Evolutionary conservation across 2,329 filamentous ascomycete genomes (phyloP).

Genomic region (Beauveria australis): DNA sequence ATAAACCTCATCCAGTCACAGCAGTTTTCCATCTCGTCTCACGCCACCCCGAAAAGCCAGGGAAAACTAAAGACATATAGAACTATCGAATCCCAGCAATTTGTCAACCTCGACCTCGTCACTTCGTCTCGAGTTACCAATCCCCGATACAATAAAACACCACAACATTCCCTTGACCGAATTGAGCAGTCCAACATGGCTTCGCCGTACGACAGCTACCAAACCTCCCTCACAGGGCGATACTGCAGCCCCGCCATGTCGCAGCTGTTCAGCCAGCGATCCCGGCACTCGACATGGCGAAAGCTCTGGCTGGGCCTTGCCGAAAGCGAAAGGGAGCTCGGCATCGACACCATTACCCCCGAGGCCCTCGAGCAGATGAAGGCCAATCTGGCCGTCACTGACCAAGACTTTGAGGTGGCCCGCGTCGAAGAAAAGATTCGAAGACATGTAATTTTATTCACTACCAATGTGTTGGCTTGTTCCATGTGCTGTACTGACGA

Average conservation of each 20-base stretch:
- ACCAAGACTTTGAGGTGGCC: constrained; percentile 69
- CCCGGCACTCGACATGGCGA: constrained; percentile 70
- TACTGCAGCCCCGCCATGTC: constrained; percentile 72
- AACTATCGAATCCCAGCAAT: too few relatives aligned
- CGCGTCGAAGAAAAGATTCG: constrained; percentile 67
- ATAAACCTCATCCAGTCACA: too few relatives aligned
- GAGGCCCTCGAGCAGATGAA: constrained; percentile 73
- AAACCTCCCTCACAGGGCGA: constrained; percentile 61
- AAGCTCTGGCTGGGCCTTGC: constrained; percentile 81
- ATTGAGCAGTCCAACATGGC: background rate
- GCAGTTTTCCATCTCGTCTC: too few relatives aligned
- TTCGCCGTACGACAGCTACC: constrained; percentile 31
- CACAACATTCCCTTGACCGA: background rate
- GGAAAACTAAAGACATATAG: too few relatives aligned
- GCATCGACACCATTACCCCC: constrained; percentile 59
- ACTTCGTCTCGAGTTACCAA: too few relatives aligned
- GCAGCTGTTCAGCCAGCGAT: constrained; percentile 69
- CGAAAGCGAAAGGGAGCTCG: constrained; percentile 72
- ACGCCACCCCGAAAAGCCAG: too few relatives aligned
- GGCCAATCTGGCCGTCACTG: constrained; percentile 64
- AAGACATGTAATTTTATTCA: constrained; percentile 36
- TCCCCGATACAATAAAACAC: too few relatives aligned
- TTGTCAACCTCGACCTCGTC: too few relatives aligned
- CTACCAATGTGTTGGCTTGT: too few relatives aligned
- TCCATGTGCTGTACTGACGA: too few relatives aligned